Percentiles rank a stretch among this genome's conserved stretches.
Evolutionary conservation across 1,284 basidiomycete genomes (phyloP).

Genomic region (Pholiota adiposa): DNA sequence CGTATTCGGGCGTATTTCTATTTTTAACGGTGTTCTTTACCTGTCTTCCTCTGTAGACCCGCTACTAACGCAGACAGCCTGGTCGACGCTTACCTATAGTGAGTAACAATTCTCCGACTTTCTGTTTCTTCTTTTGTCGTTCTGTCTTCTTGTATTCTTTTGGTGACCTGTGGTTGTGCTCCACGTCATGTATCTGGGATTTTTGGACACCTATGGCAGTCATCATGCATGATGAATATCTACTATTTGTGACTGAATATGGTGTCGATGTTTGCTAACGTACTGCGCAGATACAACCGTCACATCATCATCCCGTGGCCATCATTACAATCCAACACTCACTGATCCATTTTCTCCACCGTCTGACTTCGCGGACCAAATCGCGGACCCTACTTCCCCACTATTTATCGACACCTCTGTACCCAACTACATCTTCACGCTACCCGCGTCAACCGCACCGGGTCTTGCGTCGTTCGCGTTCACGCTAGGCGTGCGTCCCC

Average conservation of each 20-base stretch:
- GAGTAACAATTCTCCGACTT: conserved; percentile 40
- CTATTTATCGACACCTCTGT: conserved; percentile 75
- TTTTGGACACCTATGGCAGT: too few species aligned
- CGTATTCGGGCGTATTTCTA: conserved; percentile 34
- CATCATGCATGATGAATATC: neutral
- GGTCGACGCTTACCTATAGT: conserved; percentile 90
- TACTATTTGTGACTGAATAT: too few species aligned
- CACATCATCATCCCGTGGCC: conserved; percentile 44
- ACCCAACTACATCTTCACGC: conserved; percentile 75
- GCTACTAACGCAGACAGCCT: conserved; percentile 82
- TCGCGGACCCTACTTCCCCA: conserved; percentile 71
- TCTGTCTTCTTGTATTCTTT: neutral
- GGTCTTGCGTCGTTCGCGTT: conserved; percentile 84
- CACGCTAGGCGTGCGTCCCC: conserved; percentile 78
- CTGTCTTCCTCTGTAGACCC: conserved; percentile 62
- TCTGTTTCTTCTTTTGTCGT: conserved; percentile 5
- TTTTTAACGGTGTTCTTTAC: conserved; percentile 16
- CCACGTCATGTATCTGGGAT: neutral
- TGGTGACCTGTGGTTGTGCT: neutral
- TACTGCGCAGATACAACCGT: conserved; percentile 71
- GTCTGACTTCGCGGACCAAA: conserved; percentile 68
- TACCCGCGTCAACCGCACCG: conserved; percentile 58
- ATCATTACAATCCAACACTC: conserved; percentile 65
- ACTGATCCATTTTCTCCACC: conserved; percentile 63
- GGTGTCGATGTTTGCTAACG: conserved; percentile 7